Evolutionary conservation across 73 alveolate genomes (phyloP).

Genomic region (Stentor coeruleus): DNA sequence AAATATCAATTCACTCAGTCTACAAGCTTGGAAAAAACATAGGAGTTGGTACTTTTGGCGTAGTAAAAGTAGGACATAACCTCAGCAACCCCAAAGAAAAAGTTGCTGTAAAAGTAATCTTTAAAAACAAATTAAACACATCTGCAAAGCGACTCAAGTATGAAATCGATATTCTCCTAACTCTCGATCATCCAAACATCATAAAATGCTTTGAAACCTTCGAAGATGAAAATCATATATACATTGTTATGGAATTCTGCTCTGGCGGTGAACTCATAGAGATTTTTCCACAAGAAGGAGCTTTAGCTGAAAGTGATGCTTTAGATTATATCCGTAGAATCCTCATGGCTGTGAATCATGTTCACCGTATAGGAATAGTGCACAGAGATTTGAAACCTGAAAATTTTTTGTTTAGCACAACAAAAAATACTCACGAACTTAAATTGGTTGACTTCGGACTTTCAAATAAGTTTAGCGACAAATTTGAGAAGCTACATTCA

Average conservation of each 20-base stretch:
- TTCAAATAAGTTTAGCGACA: neutral
- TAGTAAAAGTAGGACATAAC: neutral
- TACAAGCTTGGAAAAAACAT: conserved; percentile 16
- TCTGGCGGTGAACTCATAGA: conserved; percentile 67
- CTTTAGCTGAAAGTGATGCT: conserved; percentile 37
- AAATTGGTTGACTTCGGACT: neutral
- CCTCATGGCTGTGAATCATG: conserved; percentile 63
- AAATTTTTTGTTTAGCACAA: conserved; percentile 52
- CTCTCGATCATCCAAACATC: conserved; percentile 67
- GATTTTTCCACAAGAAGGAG: conserved; percentile 25
- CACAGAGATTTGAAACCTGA: conserved; percentile 91
- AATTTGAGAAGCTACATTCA: neutral
- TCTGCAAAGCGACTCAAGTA: conserved; percentile 46
- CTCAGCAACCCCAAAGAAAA: neutral
- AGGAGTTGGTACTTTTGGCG: conserved; percentile 29
- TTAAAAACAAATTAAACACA: neutral
- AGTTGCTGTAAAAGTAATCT: neutral
- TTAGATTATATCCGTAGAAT: conserved; percentile 67
- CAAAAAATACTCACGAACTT: neutral
- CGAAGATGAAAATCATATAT: conserved; percentile 66
- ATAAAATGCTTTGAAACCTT: conserved; percentile 59
- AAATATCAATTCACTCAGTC: neutral
- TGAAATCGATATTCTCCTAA: conserved; percentile 70
- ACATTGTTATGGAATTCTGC: conserved; percentile 73
- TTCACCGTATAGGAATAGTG: conserved; percentile 67